phyloP scores from a whole-genome alignment of 257 asterid species.

The Pogostemon cablin region DNA sequence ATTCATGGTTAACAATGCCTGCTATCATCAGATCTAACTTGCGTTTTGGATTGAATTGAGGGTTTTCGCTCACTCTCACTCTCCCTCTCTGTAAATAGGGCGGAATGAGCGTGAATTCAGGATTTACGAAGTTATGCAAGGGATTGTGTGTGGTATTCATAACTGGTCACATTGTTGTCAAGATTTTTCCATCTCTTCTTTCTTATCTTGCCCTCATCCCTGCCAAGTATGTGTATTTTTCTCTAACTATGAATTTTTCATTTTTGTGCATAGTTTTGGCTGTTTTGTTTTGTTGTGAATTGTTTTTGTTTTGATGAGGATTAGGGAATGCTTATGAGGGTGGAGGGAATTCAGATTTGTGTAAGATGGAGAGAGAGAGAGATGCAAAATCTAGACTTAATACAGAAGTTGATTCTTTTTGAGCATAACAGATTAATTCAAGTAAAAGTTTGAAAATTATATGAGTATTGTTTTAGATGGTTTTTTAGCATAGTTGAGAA shows the following conservation, averaged over 20 bases:
- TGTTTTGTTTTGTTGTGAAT: constrained; percentile 17
- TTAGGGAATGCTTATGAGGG: not conserved
- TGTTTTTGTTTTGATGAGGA: constrained; percentile 10
- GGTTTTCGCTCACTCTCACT: not conserved
- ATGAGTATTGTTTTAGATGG: not conserved
- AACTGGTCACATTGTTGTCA: constrained; percentile 78
- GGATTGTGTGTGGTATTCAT: constrained; percentile 81
- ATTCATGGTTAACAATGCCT: constrained; percentile 17
- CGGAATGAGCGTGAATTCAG: constrained; percentile 45
- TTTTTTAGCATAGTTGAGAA: constrained; percentile 1
- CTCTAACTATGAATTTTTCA: not conserved
- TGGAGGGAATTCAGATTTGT: not conserved
- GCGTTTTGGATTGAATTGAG: not conserved
- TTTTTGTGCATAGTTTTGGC: not conserved
- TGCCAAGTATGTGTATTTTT: constrained; percentile 62
- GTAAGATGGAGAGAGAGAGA: constrained; percentile 3
- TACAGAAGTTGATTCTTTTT: not conserved
- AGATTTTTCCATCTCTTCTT: constrained; percentile 69
- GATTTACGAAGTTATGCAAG: constrained; percentile 88
- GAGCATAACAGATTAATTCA: not conserved
- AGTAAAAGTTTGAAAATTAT: constrained; percentile 8
- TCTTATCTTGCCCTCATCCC: constrained; percentile 93
- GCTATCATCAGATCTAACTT: constrained; percentile 37
- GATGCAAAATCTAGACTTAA: not conserved
- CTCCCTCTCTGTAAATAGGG: constrained; percentile 38